Conservation (phyloP, 1,284 basidiomycete genomes). For the Meripilus lineatus region DNA sequence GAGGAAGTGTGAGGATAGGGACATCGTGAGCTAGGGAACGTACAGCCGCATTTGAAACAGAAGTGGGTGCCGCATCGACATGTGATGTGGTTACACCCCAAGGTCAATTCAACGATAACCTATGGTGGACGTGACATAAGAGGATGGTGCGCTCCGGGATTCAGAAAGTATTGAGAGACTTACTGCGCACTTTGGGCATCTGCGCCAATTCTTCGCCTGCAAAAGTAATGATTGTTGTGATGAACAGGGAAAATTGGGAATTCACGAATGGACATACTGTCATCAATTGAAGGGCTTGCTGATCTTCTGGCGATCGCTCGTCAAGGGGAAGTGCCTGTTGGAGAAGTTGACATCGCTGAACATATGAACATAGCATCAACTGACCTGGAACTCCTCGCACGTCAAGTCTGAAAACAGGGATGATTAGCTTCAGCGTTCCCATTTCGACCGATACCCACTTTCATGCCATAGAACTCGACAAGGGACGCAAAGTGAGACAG, state of each 20-base stretch:
- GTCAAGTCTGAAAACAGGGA: constrained; percentile 22
- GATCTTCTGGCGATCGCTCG: constrained; percentile 38
- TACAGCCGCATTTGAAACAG: constrained; percentile 35
- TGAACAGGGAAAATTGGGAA: no score
- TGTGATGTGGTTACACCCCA: constrained; percentile 34
- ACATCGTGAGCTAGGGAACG: constrained; percentile 12
- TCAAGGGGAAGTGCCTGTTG: constrained; percentile 33
- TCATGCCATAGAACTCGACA: constrained; percentile 34
- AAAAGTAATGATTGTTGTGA: no score
- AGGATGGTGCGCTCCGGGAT: neutral
- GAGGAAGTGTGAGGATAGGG: neutral
- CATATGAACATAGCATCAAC: neutral
- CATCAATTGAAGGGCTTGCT: constrained; percentile 28
- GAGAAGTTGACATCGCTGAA: neutral
- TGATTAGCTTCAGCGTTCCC: neutral
- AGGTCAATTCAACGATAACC: constrained; percentile 28
- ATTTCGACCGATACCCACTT: constrained; percentile 18
- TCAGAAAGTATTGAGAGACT: constrained; percentile 4
- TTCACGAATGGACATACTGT: no score
- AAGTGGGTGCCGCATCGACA: constrained; percentile 30
- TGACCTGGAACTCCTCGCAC: constrained; percentile 34
- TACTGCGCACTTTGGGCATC: constrained; percentile 34
- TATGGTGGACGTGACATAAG: constrained; percentile 7
- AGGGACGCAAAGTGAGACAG: constrained; percentile 30
- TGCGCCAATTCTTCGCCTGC: constrained; percentile 37